phyloP scores from a whole-genome alignment of 2,329 filamentous ascomycete genomes.

The Aspergillus aculeatinus region DNA sequence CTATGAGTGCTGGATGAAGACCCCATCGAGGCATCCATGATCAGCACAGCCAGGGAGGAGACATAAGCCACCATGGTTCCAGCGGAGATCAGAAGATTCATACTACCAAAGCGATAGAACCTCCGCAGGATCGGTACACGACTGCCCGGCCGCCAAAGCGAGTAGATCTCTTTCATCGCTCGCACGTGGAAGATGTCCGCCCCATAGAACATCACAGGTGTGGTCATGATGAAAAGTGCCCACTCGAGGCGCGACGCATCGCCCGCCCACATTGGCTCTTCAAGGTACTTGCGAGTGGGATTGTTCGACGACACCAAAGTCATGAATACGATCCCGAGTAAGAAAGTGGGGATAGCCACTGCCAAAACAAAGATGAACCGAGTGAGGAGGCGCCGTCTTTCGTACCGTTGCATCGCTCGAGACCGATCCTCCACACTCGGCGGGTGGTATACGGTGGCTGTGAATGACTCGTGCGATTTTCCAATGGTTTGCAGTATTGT shows the following conservation, averaged over 20 bases:
- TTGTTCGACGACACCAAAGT: conserved; percentile 66
- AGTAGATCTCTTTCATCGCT: conserved; percentile 73
- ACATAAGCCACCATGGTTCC: conserved; percentile 87
- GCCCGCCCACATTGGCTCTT: conserved; percentile 68
- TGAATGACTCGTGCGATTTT: conserved; percentile 64
- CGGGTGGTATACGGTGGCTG: conserved; percentile 71
- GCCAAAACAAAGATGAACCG: conserved; percentile 69
- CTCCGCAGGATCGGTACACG: conserved; percentile 69
- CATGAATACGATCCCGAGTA: conserved; percentile 92
- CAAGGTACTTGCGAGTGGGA: conserved; percentile 62
- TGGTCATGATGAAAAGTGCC: conserved; percentile 76
- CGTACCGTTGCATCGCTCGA: conserved; percentile 66
- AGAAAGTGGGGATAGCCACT: conserved; percentile 75
- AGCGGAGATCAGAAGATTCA: conserved; percentile 90
- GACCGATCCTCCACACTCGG: conserved; percentile 82
- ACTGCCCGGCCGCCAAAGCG: conserved; percentile 75
- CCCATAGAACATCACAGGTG: conserved; percentile 81
- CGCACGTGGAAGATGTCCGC: conserved; percentile 81
- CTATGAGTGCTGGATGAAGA: conserved; percentile 50
- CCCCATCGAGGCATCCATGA: conserved; percentile 52
- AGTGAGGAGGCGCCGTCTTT: conserved; percentile 66
- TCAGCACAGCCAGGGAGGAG: conserved; percentile 75
- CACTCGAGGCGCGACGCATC: conserved; percentile 73
- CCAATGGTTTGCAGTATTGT: conserved; percentile 69
- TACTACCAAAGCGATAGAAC: conserved; percentile 92